Conservation (phyloP, 163 green algal genomes). For the Prototheca wickerhamii region DNA sequence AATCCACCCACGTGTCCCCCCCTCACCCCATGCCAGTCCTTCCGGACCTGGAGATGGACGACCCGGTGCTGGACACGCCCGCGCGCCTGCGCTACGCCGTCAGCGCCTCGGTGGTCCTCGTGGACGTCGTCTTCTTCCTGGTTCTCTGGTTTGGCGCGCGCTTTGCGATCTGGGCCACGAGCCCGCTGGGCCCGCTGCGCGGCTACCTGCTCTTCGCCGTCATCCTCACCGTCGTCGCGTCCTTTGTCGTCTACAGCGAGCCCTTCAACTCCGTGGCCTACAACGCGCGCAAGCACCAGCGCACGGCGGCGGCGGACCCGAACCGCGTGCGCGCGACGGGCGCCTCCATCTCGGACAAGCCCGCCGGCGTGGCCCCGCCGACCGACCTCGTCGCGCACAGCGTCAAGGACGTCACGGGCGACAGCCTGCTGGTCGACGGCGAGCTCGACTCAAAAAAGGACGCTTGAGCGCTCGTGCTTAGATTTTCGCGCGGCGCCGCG, state of each 20-base stretch:
- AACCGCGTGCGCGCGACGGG: neutral
- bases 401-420: no score
- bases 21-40: slow-evolving; percentile 3
- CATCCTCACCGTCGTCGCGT: slow-evolving; percentile 5
- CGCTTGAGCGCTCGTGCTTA: no score
- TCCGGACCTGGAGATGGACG: slow-evolving; percentile 9
- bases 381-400: no score
- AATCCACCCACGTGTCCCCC: no score
- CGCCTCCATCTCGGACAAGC: no score
- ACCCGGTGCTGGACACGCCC: slow-evolving; percentile 8
- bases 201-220: neutral
- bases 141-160: neutral
- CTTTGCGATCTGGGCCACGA: neutral
- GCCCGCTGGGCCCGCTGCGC: slow-evolving; percentile 11
- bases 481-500: no score
- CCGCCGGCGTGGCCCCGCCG: no score
- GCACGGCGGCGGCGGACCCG: neutral
- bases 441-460: no score
- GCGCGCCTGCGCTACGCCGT: slow-evolving; percentile 5
- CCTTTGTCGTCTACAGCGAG: slow-evolving; percentile 3
- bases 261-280: neutral
- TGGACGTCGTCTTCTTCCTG: slow-evolving; percentile 1
- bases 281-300: neutral
- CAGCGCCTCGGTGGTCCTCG: neutral
- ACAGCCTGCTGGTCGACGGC: no score